Evolutionary conservation across 225 moss, liverwort and hornwort species (phyloP), one percentile per base, ranked within the genome.

Genomic region (Physcomitrium patens): DNA sequence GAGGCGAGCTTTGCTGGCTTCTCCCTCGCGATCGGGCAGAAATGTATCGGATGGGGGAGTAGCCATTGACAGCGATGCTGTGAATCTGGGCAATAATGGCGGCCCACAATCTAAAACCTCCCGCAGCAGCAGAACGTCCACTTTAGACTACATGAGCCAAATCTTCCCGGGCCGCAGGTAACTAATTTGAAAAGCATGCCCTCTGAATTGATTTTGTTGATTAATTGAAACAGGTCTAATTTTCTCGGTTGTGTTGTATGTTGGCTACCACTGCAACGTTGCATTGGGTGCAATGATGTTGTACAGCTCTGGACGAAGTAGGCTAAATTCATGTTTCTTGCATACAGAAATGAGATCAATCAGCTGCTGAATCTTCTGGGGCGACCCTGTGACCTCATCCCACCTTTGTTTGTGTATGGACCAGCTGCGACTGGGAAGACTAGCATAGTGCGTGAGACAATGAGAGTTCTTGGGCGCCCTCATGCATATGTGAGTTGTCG

Each of bases 361-460:
- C 89, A 95, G 78, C 83, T 99, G 51, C 78, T 99, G 53, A 79
- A 78, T 73, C 67, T 99, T 47, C 58, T 99, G 56, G 97, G 93
- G 8, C 87, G 85, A 71, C 79, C 91, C 0, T 63, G 61, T 41
- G 97, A 99, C 82, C 60, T 77, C 5, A 64, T 88, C n/a, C 95
- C 94, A 10, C 93, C 97, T 13, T 23, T 99, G 16, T 90, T 99
- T 54, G 69, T 95, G 16, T 86, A 99, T 57, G 97, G 97, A 27
- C 84, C 91, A 61, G 75, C 90, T 62, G 94, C 93, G 42, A 95
- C 97, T 18, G 94, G 97, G 5, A 95, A 99, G 88, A 95, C 94
- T 23, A 91, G 89, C 79, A 70, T 95, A 72, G 66, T 99, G 59
- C 84, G 86, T 71, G 92, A 90, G 61, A 60, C 83, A 14, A 74